phyloP scores from a whole-genome alignment of 169 alveolate species.

The Eimeria acervulina region DNA sequence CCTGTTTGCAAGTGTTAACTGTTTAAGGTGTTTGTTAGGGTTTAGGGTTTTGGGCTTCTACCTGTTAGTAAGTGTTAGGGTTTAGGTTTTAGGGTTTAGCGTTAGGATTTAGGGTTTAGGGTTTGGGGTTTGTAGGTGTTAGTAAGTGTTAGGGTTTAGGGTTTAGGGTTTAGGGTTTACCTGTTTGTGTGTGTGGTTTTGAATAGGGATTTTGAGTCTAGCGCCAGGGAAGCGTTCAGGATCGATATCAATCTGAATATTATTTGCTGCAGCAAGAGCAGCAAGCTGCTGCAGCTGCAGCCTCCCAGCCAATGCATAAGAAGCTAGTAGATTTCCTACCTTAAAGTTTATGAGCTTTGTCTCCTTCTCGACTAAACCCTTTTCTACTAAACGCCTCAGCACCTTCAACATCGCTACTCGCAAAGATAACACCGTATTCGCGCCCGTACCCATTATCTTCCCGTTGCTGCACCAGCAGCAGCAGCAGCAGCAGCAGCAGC shows the following conservation, averaged over 20 bases:
- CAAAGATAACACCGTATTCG: conserved; percentile 65
- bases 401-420: conserved; percentile 72
- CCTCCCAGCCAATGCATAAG: conserved; percentile 6
- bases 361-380: not conserved
- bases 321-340: conserved; percentile 56
- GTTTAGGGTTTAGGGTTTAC: too few species aligned
- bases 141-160: too few species aligned
- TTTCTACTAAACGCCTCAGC: conserved; percentile 18
- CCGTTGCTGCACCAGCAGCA: conserved; percentile 74
- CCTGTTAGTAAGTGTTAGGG: too few species aligned
- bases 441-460: conserved; percentile 74
- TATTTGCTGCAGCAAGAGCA: too few species aligned
- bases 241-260: conserved; percentile 43
- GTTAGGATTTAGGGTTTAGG: too few species aligned
- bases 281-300: too few species aligned
- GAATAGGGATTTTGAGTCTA: not conserved
- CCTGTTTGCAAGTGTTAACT: too few species aligned
- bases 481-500: conserved; percentile 63
- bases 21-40: too few species aligned
- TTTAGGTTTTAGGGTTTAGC: too few species aligned
- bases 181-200: not conserved
- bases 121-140: too few species aligned
- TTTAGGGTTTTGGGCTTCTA: too few species aligned
- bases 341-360: conserved; percentile 20
- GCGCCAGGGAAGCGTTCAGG: conserved; percentile 78